phyloP scores from a whole-genome alignment of 495 filamentous ascomycete species.

The Arthonia radiata region DNA sequence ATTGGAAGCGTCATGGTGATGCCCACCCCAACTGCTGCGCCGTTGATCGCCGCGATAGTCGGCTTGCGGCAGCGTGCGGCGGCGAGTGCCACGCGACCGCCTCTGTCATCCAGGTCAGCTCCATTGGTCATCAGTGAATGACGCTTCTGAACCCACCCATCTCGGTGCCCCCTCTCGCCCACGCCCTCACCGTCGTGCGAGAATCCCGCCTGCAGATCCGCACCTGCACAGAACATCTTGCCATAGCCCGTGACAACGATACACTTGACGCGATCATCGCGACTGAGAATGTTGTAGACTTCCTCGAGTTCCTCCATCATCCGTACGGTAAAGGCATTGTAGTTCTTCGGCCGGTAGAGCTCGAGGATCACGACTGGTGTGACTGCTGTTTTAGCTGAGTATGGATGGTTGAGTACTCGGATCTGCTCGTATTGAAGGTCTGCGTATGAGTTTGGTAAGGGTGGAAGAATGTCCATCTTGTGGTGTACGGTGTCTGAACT shows the following conservation, averaged over 20 bases:
- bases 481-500: too few relatives aligned
- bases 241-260: constrained; percentile 34
- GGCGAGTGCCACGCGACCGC: constrained; percentile 29
- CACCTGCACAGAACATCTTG: constrained; percentile 38
- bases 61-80: constrained; percentile 38
- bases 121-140: constrained; percentile 1
- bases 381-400: constrained; percentile 17
- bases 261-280: constrained; percentile 19
- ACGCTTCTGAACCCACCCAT: constrained; percentile 14
- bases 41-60: constrained; percentile 38
- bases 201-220: constrained; percentile 33
- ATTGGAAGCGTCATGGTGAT: constrained; percentile 44
- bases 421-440: constrained; percentile 24
- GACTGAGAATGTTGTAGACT: constrained; percentile 27
- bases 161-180: constrained; percentile 17
- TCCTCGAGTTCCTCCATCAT: constrained; percentile 30
- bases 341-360: constrained; percentile 28
- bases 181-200: too few relatives aligned
- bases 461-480: too few relatives aligned
- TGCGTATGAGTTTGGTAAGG: constrained; percentile 13
- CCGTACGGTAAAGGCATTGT: constrained; percentile 35
- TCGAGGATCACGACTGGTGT: constrained; percentile 31
- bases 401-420: constrained; percentile 26
- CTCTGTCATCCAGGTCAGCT: constrained; percentile 13
- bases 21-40: constrained; percentile 38